Conservation (phyloP, 2,329 filamentous ascomycete genomes). For the Scedosporium aurantiacum region DNA sequence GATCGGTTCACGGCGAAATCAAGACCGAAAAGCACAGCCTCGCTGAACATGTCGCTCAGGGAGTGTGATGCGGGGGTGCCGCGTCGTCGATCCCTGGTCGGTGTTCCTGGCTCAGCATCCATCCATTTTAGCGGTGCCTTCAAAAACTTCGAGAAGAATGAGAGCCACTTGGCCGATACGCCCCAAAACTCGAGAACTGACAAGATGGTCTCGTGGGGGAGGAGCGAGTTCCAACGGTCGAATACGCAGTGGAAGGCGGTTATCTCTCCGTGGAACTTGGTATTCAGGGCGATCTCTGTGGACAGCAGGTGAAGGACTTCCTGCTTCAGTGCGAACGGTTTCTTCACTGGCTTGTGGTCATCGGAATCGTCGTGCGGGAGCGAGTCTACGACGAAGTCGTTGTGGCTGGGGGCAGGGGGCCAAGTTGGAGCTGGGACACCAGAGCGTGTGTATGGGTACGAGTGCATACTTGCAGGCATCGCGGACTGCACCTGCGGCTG, state of each 20-base stretch:
- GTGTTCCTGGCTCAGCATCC: constrained; percentile 35
- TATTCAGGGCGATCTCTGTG: constrained; percentile 34
- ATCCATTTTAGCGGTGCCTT: constrained; percentile 47
- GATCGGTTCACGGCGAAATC: constrained; percentile 52
- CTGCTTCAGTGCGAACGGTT: constrained; percentile 33
- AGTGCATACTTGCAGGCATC: no score
- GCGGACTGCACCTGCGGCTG: no score
- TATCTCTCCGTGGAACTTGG: constrained; percentile 30
- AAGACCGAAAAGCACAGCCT: constrained; percentile 51
- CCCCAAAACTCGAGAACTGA: constrained; percentile 47
- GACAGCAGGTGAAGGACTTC: constrained; percentile 34
- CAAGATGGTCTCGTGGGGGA: constrained; percentile 48
- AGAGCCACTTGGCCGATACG: constrained; percentile 42
- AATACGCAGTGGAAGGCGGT: constrained; percentile 36
- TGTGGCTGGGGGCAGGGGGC: not conserved
- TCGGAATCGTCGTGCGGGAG: not conserved
- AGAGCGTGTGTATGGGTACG: no score
- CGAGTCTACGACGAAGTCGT: not conserved
- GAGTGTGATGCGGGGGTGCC: constrained; percentile 50
- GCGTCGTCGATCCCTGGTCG: constrained; percentile 34
- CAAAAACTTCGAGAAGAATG: constrained; percentile 49
- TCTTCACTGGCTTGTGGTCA: constrained; percentile 13
- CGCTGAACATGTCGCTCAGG: constrained; percentile 48
- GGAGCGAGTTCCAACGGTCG: constrained; percentile 27
- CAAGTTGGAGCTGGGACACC: no score